A percentile compares a stretch with the other conserved stretches of the same genome.
Evolutionary conservation across 345 rosid species (phyloP).

Genomic region (Pistacia vera): DNA sequence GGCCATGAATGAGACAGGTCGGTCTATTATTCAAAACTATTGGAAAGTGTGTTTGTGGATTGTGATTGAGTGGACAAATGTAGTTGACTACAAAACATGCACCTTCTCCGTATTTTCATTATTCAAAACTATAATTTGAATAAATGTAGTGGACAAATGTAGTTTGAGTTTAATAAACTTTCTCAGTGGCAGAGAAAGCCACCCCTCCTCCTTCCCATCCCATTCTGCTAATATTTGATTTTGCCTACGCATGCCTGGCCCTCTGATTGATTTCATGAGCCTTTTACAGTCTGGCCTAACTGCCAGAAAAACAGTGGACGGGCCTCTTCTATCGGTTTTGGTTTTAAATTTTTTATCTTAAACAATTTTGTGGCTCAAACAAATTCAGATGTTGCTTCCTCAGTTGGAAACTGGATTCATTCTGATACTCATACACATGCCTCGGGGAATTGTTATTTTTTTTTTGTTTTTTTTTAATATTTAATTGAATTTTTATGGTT

Average conservation of each 20-base stretch:
- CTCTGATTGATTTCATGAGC: constrained; percentile 23
- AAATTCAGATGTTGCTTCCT: too few species aligned
- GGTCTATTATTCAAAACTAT: not conserved
- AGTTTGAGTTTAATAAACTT: too few species aligned
- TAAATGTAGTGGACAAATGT: too few species aligned
- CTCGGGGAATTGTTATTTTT: not conserved
- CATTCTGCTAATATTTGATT: not conserved
- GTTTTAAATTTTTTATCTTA: not conserved
- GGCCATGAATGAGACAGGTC: constrained; percentile 26
- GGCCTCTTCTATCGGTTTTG: constrained; percentile 24
- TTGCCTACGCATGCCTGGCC: constrained; percentile 21
- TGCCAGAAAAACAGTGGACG: constrained; percentile 24
- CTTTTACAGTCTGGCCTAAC: constrained; percentile 20
- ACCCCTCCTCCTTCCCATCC: not conserved
- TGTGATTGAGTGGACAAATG: not conserved
- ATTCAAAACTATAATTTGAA: too few species aligned
- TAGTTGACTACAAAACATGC: not conserved
- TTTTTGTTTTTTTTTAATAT: not conserved
- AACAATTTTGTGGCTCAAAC: too few species aligned
- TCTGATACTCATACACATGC: not conserved
- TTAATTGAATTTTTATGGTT: too few species aligned
- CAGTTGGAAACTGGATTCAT: not conserved
- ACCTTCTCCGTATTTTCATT: not conserved
- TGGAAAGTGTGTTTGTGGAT: not conserved
- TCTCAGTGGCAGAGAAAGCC: too few species aligned